Conservation (phyloP, 1,139 yeast genomes). For the Debaryomyces subglobosus region DNA sequence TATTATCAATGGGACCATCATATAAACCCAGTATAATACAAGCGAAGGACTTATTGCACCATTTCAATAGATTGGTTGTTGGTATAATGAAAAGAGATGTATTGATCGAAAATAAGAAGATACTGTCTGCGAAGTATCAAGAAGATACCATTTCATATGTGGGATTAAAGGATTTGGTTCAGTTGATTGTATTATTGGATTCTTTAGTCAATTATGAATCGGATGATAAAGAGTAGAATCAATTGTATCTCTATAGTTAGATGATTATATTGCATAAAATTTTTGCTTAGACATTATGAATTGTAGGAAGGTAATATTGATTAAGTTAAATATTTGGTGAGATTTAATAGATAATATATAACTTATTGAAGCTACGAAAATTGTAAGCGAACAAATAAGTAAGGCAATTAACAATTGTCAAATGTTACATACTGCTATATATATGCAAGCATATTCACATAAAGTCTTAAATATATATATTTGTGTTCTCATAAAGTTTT, state of each 20-base stretch:
- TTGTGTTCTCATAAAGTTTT: no score
- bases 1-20: constrained; percentile 78
- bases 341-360: no score
- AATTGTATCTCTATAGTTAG: neutral
- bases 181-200: constrained; percentile 58
- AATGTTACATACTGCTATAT: no score
- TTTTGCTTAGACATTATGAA: neutral
- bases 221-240: neutral
- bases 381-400: no score
- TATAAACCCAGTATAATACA: constrained; percentile 65
- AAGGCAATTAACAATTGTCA: no score
- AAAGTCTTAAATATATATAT: no score
- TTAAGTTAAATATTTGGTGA: no score
- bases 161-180: constrained; percentile 54
- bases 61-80: constrained; percentile 58
- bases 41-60: constrained; percentile 54
- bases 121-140: constrained; percentile 20
- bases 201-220: constrained; percentile 43
- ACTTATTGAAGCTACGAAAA: no score
- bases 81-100: constrained; percentile 75
- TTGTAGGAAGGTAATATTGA: no score
- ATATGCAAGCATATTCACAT: no score
- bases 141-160: constrained; percentile 24
- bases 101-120: constrained; percentile 33
- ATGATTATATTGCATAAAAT: neutral